Conservation (phyloP, 2,329 filamentous ascomycete species). For the Paecilomyces sp. region DNA sequence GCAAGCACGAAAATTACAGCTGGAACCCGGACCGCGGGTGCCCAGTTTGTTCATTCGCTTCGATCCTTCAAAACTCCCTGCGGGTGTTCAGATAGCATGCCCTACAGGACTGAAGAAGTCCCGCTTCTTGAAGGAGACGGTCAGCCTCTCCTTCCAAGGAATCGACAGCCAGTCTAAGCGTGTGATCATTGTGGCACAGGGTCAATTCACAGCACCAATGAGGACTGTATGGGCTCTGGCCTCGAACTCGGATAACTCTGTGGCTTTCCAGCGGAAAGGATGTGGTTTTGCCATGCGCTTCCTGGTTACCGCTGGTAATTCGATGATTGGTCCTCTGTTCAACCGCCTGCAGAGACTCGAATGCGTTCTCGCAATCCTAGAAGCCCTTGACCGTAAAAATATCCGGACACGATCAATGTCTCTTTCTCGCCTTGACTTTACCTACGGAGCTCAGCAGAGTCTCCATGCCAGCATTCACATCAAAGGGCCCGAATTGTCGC, state of each 20-base stretch:
- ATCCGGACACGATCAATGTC: conserved; percentile 26
- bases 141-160: conserved; percentile 32
- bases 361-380: conserved; percentile 26
- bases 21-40: conserved; percentile 23
- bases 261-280: conserved; percentile 26
- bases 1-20: conserved; percentile 19
- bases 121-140: conserved; percentile 24
- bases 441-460: conserved; percentile 22
- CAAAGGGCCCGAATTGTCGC: conserved; percentile 13
- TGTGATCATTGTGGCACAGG: conserved; percentile 29
- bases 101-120: conserved; percentile 18
- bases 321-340: conserved; percentile 27
- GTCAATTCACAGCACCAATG: conserved; percentile 20
- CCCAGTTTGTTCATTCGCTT: conserved; percentile 30
- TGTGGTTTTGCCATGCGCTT: conserved; percentile 32
- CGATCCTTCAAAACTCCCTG: conserved; percentile 21
- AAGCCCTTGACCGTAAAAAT: conserved; percentile 25
- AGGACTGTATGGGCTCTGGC: conserved; percentile 18
- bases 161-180: conserved; percentile 24
- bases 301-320: conserved; percentile 25
- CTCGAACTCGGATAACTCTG: conserved; percentile 19
- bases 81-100: conserved; percentile 20
- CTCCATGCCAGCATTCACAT: conserved; percentile 26
- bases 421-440: conserved; percentile 26
- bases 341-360: conserved; percentile 32